Base-by-base conservation (phyloP, 805 yeast species). In the Wickerhamomyces xylosicus region DNA sequence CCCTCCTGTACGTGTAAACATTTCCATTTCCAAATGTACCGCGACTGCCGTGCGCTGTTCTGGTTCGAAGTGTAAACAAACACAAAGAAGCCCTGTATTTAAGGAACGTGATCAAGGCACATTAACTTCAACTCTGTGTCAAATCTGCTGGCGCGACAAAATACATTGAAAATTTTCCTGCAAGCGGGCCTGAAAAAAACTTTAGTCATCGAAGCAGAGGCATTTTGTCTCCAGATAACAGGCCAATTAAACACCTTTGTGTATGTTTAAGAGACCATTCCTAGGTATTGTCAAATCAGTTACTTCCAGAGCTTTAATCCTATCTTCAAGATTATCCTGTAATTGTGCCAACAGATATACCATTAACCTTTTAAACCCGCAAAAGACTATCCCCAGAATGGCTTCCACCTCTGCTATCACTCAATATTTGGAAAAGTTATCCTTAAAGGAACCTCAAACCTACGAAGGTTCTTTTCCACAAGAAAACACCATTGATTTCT, bases 401-500 rank as follows among this genome's bases (percentile, higher is more conserved):
- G 52, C 53, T 49, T 43, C 59, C 20, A 43, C 53, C 21, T 47
- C 57, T 10, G 53, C 48, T 39, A 54, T 62, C 39, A 42, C 60
- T 17, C 38, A 55, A 13, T 57, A 56, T 39, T 44, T 64, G 40
- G 47, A 55, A 39, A 60, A 59, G 43, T 45, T 64, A 38, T 58
- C 65, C 19, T 48, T 63, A 28, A 38, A 52, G 16, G 56, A 58
- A 33, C 85, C 85, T 22, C 50, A 65, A 1, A 45, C 56, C 2
- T 49, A 63, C 34, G 72, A 64, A 44, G 83, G 77, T 31, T 80
- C 95, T 1, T 72, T 65, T 56, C 95, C 96, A 14, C 77, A 74
- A 34, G 69, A 68, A 58, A 90, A 90, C 61, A 79, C 90, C 4
- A 78, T 83, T 42, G 98, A 92, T 56, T 67, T 87, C 18, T 77